These are phyloP conservation scores for Naganishia randhawae DNA, from an alignment of 768 basidiomycete species.

Conservation along the genomic window DNA sequence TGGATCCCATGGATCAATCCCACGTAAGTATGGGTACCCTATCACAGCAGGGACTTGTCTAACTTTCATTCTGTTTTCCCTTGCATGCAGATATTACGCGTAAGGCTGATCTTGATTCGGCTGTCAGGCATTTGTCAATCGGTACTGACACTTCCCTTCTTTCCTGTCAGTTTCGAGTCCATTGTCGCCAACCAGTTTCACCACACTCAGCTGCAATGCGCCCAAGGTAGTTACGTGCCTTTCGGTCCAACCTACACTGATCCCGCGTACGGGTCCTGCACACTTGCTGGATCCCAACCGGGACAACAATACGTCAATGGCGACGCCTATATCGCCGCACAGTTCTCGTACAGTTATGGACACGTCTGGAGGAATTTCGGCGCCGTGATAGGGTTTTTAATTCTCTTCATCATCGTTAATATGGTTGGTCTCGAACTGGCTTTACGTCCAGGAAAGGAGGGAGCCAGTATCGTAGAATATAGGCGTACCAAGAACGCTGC, in stretches of 20 bases:
- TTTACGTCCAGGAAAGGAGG: constrained; percentile 59
- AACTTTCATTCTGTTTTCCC: neutral
- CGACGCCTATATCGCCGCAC: constrained; percentile 64
- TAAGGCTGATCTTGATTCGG: neutral
- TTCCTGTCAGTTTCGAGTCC: constrained; percentile 58
- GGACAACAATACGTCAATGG: constrained; percentile 58
- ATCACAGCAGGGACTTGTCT: neutral
- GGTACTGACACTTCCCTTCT: neutral
- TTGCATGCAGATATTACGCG: neutral
- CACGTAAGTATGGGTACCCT: constrained; percentile 44
- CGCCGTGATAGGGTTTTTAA: constrained; percentile 66
- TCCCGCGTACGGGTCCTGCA: constrained; percentile 66
- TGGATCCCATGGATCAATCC: constrained; percentile 79
- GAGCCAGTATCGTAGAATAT: constrained; percentile 36
- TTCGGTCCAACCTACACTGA: constrained; percentile 34
- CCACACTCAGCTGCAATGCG: constrained; percentile 39
- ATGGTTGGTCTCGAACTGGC: constrained; percentile 54
- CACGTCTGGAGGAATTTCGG: constrained; percentile 56
- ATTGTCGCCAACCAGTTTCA: constrained; percentile 57
- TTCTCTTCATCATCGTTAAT: constrained; percentile 47
- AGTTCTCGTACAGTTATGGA: constrained; percentile 50
- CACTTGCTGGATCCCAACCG: constrained; percentile 63
- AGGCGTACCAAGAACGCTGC: constrained; percentile 53
- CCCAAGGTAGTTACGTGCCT: constrained; percentile 41
- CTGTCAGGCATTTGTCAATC: neutral